These are phyloP conservation scores for Clonostachys byssicola DNA, from an alignment of 2,329 filamentous ascomycete species.

Conservation along the genomic window DNA sequence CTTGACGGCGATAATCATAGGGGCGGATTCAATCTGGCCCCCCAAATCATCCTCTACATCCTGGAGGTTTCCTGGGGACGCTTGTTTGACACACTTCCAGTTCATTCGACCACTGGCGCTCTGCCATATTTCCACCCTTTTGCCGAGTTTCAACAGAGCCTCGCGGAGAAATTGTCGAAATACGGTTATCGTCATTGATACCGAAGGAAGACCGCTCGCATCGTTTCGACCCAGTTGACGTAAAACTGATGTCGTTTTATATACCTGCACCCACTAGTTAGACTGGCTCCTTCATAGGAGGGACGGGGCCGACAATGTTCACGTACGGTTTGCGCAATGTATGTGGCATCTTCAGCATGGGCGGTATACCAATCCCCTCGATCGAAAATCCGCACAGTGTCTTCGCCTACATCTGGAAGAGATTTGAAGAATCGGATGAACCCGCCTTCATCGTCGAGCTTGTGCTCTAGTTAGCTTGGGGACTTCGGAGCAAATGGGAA, in stretches of 20 bases:
- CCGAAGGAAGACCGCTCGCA: constrained; percentile 81
- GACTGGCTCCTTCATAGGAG: neutral
- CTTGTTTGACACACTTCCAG: constrained; percentile 89
- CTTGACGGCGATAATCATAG: constrained; percentile 94
- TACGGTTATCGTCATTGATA: constrained; percentile 92
- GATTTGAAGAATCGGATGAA: constrained; percentile 96
- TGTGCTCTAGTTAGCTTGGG: neutral
- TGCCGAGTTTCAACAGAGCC: constrained; percentile 85
- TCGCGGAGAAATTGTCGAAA: constrained; percentile 95
- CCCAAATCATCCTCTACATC: constrained; percentile 96
- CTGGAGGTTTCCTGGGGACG: constrained; percentile 93
- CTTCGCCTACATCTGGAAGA: constrained; percentile 65
- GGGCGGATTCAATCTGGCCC: constrained; percentile 78
- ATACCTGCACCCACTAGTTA: constrained; percentile 54
- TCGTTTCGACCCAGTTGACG: constrained; percentile 83
- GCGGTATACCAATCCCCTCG: constrained; percentile 93
- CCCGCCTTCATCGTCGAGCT: constrained; percentile 94
- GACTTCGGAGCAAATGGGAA: constrained; percentile 1
- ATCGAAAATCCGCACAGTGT: constrained; percentile 87
- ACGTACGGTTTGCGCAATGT: constrained; percentile 72
- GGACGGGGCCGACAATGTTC: neutral
- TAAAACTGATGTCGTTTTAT: constrained; percentile 95
- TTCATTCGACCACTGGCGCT: constrained; percentile 73
- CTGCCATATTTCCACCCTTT: constrained; percentile 86
- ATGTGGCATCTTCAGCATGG: constrained; percentile 80